phyloP scores from a whole-genome alignment of 768 basidiomycete species.

The Amanita phalloides region DNA sequence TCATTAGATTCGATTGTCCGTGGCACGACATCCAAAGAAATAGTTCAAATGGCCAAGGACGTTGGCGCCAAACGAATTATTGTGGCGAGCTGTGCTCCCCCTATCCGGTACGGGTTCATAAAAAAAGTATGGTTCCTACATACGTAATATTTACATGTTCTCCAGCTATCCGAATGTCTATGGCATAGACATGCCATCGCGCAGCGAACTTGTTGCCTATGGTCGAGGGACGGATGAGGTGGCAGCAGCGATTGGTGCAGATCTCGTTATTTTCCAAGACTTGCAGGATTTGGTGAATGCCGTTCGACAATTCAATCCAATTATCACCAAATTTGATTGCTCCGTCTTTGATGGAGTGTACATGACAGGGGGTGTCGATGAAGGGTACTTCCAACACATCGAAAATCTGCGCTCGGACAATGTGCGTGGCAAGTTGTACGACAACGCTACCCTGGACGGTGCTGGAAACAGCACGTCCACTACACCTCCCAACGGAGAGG shows the following conservation, averaged over 20 bases:
- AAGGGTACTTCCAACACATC: slow-evolving; percentile 64
- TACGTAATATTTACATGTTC: slow-evolving; percentile 1
- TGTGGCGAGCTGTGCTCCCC: slow-evolving; percentile 93
- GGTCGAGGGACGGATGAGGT: slow-evolving; percentile 62
- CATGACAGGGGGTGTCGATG: slow-evolving; percentile 87
- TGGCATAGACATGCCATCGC: slow-evolving; percentile 98
- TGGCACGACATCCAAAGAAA: slow-evolving; percentile 97
- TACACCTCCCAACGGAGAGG: not conserved
- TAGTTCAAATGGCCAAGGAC: slow-evolving; percentile 98
- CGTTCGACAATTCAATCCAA: slow-evolving; percentile 75
- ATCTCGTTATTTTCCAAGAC: slow-evolving; percentile 93
- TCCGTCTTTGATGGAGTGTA: slow-evolving; percentile 98
- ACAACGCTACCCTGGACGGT: not conserved
- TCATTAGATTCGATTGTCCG: slow-evolving; percentile 89
- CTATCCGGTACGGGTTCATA: slow-evolving; percentile 56
- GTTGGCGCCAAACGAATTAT: slow-evolving; percentile 95
- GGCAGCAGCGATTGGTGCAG: slow-evolving; percentile 80
- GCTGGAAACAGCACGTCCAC: not conserved
- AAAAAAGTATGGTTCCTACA: not conserved
- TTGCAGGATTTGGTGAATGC: slow-evolving; percentile 79
- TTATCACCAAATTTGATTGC: slow-evolving; percentile 78
- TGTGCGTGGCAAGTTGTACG: slow-evolving; percentile 43
- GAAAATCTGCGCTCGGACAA: slow-evolving; percentile 79
- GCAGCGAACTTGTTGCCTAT: slow-evolving; percentile 86
- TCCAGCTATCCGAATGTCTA: slow-evolving; percentile 86